phyloP scores from a whole-genome alignment of 768 basidiomycete genomes.

The Daedaleopsis nitida region DNA sequence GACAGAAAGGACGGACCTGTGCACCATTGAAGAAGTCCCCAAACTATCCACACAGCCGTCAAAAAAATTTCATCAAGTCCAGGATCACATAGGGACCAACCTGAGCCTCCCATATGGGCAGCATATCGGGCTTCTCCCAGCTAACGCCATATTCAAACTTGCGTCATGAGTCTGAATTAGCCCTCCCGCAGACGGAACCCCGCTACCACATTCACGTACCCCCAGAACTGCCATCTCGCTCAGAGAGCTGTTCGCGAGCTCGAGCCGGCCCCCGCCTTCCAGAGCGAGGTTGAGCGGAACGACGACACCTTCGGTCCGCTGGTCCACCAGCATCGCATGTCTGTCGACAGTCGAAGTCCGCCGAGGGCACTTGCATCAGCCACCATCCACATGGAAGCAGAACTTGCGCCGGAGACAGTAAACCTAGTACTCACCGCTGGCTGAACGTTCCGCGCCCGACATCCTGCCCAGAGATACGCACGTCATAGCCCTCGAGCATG shows the following conservation, averaged over 20 bases:
- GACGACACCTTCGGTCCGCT: slow-evolving; percentile 74
- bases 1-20: slow-evolving; percentile 43
- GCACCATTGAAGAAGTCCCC: slow-evolving; percentile 95
- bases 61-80: not conserved
- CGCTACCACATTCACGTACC: slow-evolving; percentile 43
- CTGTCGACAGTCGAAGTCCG: slow-evolving; percentile 29
- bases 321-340: slow-evolving; percentile 92
- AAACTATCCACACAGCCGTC: slow-evolving; percentile 43
- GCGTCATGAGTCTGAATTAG: not conserved
- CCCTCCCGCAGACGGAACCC: slow-evolving; percentile 2
- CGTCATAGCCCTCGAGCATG: slow-evolving; percentile 78
- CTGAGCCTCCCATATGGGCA: slow-evolving; percentile 94
- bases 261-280: slow-evolving; percentile 64
- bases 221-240: slow-evolving; percentile 91
- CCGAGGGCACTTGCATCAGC: not conserved
- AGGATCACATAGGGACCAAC: slow-evolving; percentile 34
- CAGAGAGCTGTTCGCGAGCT: slow-evolving; percentile 88
- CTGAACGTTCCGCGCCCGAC: slow-evolving; percentile 91
- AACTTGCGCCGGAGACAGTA: not conserved
- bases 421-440: slow-evolving; percentile 49
- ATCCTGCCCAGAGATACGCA: slow-evolving; percentile 92
- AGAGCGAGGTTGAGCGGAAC: slow-evolving; percentile 81
- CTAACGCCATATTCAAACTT: slow-evolving; percentile 91
- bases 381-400: not conserved
- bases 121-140: slow-evolving; percentile 80